Evolutionary conservation across 768 basidiomycete genomes (phyloP), one percentile per base, ranked within the genome.

Genomic region (Boletus patriciae): DNA sequence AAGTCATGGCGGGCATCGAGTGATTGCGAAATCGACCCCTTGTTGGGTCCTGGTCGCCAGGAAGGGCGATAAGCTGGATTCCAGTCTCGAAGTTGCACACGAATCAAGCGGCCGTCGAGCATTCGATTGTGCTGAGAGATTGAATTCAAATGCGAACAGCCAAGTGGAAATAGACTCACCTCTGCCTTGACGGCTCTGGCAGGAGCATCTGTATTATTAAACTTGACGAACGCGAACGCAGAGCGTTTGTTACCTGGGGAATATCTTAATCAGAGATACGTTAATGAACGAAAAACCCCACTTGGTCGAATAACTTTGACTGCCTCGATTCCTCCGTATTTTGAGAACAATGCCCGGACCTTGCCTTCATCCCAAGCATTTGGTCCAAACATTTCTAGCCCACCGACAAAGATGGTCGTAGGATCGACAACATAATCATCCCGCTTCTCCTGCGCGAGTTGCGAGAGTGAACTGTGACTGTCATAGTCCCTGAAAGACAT

Each of bases 161-260:
- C 12, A 52, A 44, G 27, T 16, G 21, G 36, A 27, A 21, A 59
- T 64, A 25, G 21, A 36, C 55, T 21, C 50, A 88, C 90, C 78
- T 90, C 84, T 68, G 81, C 81, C 29, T 69, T 70, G 21, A 91
- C 79, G 5, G 90, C 90, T 54, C 78, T 80, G n/a, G 79, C 76
- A n/a, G 89, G 82, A 33, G 83, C 76, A 10, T 86, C 83, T 3
- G 77, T 76, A 54, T 84, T 82, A 57, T 81, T 76, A 66, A 86
- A 92, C 66, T 80, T 87, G 55, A 92, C 81, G 64, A 92, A 91
- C 2, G 90, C 90, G 66, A 90, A 92, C 3, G 83, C 88, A n/a
- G 84, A 78, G 60, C 78, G 80, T 44, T 83, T 82, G 60, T 82
- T 83, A 34, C 74, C 88, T 91, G 54, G 9, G 18, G 33, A 42